Conservation (phyloP, 2,329 filamentous ascomycete genomes). For the Pseudocercospora pini-densiflorae region DNA sequence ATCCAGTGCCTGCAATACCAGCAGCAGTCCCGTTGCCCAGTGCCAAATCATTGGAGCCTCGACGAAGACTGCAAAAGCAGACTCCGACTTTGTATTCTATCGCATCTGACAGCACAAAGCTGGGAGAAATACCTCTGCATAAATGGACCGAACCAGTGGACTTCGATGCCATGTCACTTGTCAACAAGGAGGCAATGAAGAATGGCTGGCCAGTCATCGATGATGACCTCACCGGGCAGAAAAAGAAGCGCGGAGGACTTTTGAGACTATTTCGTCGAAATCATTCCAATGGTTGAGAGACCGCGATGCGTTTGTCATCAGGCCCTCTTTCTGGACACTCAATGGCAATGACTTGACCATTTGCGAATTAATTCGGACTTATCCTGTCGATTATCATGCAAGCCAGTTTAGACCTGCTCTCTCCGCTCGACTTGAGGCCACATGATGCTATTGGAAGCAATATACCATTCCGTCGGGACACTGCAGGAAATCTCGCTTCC, state of each 20-base stretch:
- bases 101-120: slow-evolving; percentile 51
- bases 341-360: no score
- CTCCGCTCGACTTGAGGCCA: not conserved
- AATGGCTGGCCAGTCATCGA: slow-evolving; percentile 35
- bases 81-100: slow-evolving; percentile 50
- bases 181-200: slow-evolving; percentile 46
- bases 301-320: not conserved
- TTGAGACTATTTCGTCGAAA: slow-evolving; percentile 29
- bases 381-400: not conserved
- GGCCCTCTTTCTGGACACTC: no score
- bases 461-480: not conserved
- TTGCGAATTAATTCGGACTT: not conserved
- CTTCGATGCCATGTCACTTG: slow-evolving; percentile 46
- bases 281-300: not conserved
- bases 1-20: slow-evolving; percentile 12
- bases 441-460: not conserved
- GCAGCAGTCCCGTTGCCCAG: slow-evolving; percentile 10
- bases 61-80: slow-evolving; percentile 35
- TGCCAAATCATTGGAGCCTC: slow-evolving; percentile 24
- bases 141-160: slow-evolving; percentile 51
- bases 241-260: slow-evolving; percentile 28
- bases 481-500: not conserved
- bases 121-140: slow-evolving; percentile 54
- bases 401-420: not conserved
- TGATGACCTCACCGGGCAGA: not conserved